Percentiles rank a stretch among this genome's conserved stretches.
Evolutionary conservation across 495 filamentous ascomycete genomes (phyloP).

Genomic region (Penicillium crystallinum): DNA sequence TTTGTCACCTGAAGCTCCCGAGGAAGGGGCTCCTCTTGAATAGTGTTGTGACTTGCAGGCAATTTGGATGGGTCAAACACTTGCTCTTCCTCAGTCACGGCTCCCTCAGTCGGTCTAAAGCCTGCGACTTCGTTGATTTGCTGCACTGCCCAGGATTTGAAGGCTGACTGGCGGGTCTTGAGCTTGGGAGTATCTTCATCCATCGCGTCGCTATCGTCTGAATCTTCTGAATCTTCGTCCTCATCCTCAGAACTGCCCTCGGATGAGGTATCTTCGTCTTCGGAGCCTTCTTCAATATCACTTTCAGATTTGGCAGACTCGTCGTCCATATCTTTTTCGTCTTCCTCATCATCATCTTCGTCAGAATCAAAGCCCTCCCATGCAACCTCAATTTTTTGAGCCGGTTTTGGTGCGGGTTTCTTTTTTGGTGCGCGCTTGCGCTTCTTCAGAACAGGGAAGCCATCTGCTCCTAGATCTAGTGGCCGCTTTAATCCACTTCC

Average conservation of each 20-base stretch:
- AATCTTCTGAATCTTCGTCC: slow-evolving; percentile 16
- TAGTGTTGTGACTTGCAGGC: slow-evolving; percentile 36
- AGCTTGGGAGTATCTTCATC: slow-evolving; percentile 36
- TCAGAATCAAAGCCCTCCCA: slow-evolving; percentile 61
- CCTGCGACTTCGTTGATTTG: slow-evolving; percentile 73
- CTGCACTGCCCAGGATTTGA: slow-evolving; percentile 88
- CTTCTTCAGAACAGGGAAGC: slow-evolving; percentile 76
- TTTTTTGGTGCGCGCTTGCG: slow-evolving; percentile 39
- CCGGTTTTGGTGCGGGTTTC: slow-evolving; percentile 23
- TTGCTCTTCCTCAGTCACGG: slow-evolving; percentile 25
- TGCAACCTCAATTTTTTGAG: slow-evolving; percentile 36
- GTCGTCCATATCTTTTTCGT: slow-evolving; percentile 10
- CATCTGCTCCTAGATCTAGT: slow-evolving; percentile 69
- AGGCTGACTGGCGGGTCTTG: slow-evolving; percentile 59
- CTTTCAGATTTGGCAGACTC: slow-evolving; percentile 13
- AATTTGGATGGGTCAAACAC: slow-evolving; percentile 25
- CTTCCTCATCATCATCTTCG: slow-evolving; percentile 23
- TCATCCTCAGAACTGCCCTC: slow-evolving; percentile 21
- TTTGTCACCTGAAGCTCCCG: slow-evolving; percentile 62
- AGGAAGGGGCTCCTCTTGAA: slow-evolving; percentile 72
- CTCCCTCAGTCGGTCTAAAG: slow-evolving; percentile 49
- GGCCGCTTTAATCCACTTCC: slow-evolving; percentile 87
- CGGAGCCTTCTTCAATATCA: slow-evolving; percentile 18
- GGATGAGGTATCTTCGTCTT: slow-evolving; percentile 16
- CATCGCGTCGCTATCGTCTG: slow-evolving; percentile 22